phyloP scores from a whole-genome alignment of 495 filamentous ascomycete genomes.

The Talaromyces liani region DNA sequence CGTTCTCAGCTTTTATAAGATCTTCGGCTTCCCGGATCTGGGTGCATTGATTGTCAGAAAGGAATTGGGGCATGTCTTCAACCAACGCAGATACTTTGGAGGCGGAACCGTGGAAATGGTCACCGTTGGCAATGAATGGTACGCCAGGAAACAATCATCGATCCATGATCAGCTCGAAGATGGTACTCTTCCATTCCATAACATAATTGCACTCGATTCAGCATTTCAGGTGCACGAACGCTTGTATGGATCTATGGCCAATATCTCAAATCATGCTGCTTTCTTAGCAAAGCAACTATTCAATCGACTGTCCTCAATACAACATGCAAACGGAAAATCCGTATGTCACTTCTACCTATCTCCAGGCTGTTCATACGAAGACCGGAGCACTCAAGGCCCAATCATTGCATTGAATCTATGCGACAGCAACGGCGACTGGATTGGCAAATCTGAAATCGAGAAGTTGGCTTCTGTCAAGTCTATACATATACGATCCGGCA shows the following conservation, averaged over 20 bases:
- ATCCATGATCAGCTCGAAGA: conserved; percentile 81
- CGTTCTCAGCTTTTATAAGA: conserved; percentile 89
- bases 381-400: conserved; percentile 55
- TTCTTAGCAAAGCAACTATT: conserved; percentile 55
- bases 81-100: conserved; percentile 72
- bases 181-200: conserved; percentile 84
- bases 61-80: conserved; percentile 53
- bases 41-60: conserved; percentile 82
- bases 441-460: conserved; percentile 78
- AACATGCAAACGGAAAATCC: conserved; percentile 57
- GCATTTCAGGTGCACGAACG: conserved; percentile 63
- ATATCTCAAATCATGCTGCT: conserved; percentile 67
- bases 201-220: conserved; percentile 68
- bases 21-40: conserved; percentile 91
- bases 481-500: conserved; percentile 78
- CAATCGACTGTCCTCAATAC: conserved; percentile 48
- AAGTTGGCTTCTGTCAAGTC: conserved; percentile 69
- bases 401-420: conserved; percentile 78
- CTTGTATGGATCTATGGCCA: conserved; percentile 62
- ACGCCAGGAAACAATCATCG: conserved; percentile 61
- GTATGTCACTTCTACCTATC: conserved; percentile 63
- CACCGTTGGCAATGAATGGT: conserved; percentile 44
- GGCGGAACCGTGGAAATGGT: conserved; percentile 93
- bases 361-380: conserved; percentile 23
- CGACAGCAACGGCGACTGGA: conserved; percentile 59